phyloP scores from a whole-genome alignment of 305 asterid genomes.

The Coffea humblotiana region DNA sequence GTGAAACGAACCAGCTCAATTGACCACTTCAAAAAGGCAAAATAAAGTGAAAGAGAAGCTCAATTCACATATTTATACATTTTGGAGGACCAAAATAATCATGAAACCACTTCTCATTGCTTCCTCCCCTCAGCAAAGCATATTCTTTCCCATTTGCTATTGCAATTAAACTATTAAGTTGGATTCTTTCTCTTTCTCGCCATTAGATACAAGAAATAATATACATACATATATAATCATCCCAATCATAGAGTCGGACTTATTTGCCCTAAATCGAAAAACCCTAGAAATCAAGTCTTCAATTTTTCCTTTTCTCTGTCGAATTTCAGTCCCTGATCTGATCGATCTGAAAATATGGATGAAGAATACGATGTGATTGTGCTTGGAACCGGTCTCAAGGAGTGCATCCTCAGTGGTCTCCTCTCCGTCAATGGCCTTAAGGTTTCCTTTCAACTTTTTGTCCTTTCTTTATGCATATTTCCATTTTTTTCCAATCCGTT shows the following conservation, averaged over 20 bases:
- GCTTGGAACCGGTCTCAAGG: conserved; percentile 92
- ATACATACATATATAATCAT: no score
- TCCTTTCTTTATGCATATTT: not conserved
- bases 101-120: no score
- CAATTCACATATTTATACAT: no score
- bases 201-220: no score
- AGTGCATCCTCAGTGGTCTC: conserved; percentile 98
- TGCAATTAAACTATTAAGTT: not conserved
- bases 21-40: no score
- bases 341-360: conserved; percentile 56
- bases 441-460: conserved; percentile 34
- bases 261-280: conserved; percentile 14
- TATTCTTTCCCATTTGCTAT: not conserved
- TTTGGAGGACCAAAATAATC: no score
- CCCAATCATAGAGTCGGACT: not conserved
- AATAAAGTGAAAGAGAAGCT: no score
- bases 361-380: conserved; percentile 97
- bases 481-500: not conserved
- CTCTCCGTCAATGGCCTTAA: conserved; percentile 95
- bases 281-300: conserved; percentile 17
- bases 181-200: not conserved
- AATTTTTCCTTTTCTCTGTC: not conserved
- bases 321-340: conserved; percentile 14
- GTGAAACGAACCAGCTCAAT: no score
- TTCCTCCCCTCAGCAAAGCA: conserved; percentile 1